Evolutionary conservation across 495 filamentous ascomycete genomes (phyloP), one percentile per base, ranked within the genome.

Genomic region (Beverwykella pulmonaria): DNA sequence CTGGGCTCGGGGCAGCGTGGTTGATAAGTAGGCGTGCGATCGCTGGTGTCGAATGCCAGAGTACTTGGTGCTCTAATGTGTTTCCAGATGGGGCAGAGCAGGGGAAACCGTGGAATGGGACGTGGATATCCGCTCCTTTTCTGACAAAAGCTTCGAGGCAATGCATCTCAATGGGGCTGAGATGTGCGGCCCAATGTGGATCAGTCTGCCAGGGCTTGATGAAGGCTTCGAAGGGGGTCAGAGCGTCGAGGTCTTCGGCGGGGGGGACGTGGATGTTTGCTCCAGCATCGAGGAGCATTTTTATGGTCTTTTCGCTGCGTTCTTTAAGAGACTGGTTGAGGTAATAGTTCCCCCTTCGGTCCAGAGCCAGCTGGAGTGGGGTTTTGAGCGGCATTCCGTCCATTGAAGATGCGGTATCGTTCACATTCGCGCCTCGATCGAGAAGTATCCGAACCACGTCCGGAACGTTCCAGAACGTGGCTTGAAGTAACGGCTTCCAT

Each of bases 211-310:
- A 67, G 4, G 68, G 68, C 32, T 61, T 58, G 23, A 71, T 30
- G 50, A 71, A 71, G 5, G 55, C 50, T 46, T 67, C 59, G 36
- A 71, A 71, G 0, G 68, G 59, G 0, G 53, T 55, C 12, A 55
- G 53, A 19, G n/a, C 52, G 19, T 58, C 30, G 15, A 57, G 19
- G 34, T 66, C 62, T 22, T 48, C 44, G 14, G 20, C 19, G 5
- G 52, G 30, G 2, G 48, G 47, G 39, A 60, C 25, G 17, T 69
- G 44, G 15, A 74, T 65, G 20, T 54, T 46, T 0, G 72, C 74
- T 5, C 70, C 72, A 25, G 72, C 58, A 17, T 71, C 55, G 19
- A 76, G 59, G 9, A 76, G 53, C 59, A 71, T 67, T 46, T 68
- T 71, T 0, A 67, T 22, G 15, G 61, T 67, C 59, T 56, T 59